A percentile compares a stretch with the other conserved stretches of the same genome.
phyloP scores from a whole-genome alignment of 768 basidiomycete species.

The Termitomyces eurrhizus region DNA sequence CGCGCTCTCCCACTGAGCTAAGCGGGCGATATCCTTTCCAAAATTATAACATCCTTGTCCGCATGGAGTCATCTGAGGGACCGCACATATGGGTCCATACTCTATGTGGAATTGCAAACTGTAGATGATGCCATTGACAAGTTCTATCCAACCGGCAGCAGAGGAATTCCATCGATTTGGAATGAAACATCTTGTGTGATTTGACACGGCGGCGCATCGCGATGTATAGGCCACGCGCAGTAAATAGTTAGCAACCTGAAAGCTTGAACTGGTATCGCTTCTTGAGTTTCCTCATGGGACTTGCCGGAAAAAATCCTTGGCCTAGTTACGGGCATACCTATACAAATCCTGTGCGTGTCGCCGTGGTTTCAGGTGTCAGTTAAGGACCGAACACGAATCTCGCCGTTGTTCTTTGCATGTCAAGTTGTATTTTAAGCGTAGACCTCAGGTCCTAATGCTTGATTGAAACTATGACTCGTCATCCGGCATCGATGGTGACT shows the following conservation, averaged over 20 bases:
- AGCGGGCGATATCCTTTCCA: slow-evolving; percentile 31
- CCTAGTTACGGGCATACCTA: not conserved
- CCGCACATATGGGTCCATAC: no score
- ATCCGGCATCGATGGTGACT: not conserved
- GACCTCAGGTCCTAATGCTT: not conserved
- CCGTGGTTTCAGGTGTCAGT: not conserved
- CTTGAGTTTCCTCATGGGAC: no score
- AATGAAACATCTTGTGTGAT: not conserved
- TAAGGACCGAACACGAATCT: not conserved
- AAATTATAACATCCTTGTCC: not conserved
- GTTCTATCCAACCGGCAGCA: no score
- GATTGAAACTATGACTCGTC: not conserved
- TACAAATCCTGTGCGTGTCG: not conserved
- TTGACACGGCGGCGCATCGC: not conserved
- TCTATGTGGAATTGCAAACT: no score
- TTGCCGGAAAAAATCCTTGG: no score
- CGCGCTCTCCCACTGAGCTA: slow-evolving; percentile 63
- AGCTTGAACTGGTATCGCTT: not conserved
- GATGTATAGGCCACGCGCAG: no score
- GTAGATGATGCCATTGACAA: no score
- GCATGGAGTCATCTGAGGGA: no score
- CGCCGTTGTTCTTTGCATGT: no score
- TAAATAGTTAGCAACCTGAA: no score
- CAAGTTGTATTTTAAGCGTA: not conserved
- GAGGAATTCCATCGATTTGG: no score